phyloP scores from a whole-genome alignment of 2,329 filamentous ascomycete species.

The Phoma herbarum region DNA sequence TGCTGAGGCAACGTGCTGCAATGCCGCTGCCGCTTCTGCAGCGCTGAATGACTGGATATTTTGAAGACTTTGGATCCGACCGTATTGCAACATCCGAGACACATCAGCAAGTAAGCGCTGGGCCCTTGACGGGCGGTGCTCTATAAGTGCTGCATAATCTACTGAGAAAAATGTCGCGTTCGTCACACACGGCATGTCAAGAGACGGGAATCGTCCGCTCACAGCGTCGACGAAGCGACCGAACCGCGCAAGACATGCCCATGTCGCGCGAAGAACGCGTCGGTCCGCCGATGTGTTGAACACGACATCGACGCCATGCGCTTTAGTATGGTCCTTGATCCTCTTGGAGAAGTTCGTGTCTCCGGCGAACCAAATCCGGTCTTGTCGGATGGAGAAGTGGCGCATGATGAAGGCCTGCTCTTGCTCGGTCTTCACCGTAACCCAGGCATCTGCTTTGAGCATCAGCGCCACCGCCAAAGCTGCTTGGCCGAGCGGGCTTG shows the following conservation, averaged over 20 bases:
- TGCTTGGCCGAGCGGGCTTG: conserved; percentile 42
- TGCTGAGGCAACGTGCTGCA: conserved; percentile 24
- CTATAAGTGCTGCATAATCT: conserved; percentile 23
- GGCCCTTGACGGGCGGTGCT: conserved; percentile 26
- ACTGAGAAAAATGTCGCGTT: conserved; percentile 27
- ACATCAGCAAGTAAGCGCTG: conserved; percentile 30
- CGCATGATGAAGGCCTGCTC: conserved; percentile 34
- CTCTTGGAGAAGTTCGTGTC: conserved; percentile 35
- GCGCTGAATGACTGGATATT: conserved; percentile 24
- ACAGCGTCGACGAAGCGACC: conserved; percentile 30
- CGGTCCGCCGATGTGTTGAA: conserved; percentile 40
- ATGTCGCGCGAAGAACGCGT: conserved; percentile 47
- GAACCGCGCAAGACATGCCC: conserved; percentile 55
- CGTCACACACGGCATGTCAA: conserved; percentile 15
- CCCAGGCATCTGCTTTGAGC: conserved; percentile 34
- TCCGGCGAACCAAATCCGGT: conserved; percentile 44
- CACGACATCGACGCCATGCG: conserved; percentile 49
- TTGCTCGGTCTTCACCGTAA: conserved; percentile 36
- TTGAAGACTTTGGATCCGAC: conserved; percentile 23
- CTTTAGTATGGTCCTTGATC: conserved; percentile 37
- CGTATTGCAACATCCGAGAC: conserved; percentile 27
- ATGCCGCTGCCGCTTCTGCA: conserved; percentile 24
- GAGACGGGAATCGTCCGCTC: neutral
- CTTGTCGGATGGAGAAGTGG: conserved; percentile 32
- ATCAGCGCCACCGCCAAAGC: conserved; percentile 37